These are phyloP conservation scores for Eutrema salsugineum DNA, from an alignment of 441 rosid genomes.

Conservation along the genomic window DNA sequence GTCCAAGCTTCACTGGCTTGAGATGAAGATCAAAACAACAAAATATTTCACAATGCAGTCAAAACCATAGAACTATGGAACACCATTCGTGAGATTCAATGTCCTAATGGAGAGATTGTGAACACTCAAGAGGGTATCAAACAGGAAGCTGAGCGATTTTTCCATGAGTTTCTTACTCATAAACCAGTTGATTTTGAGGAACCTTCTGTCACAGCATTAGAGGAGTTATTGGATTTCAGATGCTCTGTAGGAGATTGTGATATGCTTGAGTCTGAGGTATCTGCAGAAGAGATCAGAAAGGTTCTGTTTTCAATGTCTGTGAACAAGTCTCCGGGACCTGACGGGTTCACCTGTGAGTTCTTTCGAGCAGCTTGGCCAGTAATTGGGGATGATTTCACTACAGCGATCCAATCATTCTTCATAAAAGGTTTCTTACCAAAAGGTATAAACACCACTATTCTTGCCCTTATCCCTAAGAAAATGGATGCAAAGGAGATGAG, in stretches of 20 bases:
- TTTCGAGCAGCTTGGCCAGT: background rate
- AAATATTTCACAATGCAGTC: no score
- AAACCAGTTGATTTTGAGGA: background rate
- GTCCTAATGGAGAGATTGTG: no score
- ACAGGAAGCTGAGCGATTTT: background rate
- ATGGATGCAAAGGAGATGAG: background rate
- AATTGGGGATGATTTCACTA: rapidly evolving
- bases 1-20: background rate
- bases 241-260: no score
- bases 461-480: background rate
- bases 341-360: background rate
- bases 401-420: background rate
- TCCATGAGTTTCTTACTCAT: rapidly evolving
- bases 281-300: background rate
- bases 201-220: rapidly evolving
- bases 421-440: background rate
- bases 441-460: background rate
- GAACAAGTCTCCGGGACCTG: background rate
- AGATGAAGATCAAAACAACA: background rate
- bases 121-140: background rate
- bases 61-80: no score
- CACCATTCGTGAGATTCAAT: no score
- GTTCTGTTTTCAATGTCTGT: background rate
- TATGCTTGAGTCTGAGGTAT: no score
- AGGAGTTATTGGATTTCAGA: no score